These are phyloP conservation scores for Craspedostauros australis DNA, from an alignment of 108 stramenopile species.

Conservation along the genomic window DNA sequence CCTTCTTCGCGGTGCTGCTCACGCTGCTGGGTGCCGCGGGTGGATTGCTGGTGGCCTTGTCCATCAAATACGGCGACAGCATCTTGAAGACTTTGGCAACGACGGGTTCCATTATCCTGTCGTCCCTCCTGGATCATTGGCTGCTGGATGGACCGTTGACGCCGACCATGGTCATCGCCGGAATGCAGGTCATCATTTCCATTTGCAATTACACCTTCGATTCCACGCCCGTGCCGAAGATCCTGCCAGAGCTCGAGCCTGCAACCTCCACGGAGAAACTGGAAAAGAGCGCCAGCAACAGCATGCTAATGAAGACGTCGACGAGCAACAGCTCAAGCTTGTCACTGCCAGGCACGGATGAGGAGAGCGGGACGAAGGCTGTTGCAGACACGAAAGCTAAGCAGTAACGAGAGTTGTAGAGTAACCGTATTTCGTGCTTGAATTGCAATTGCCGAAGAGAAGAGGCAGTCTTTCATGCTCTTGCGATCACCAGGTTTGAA, in stretches of 20 bases:
- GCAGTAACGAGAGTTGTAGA: not conserved
- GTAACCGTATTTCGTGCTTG: too few species aligned
- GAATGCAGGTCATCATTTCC: conserved; percentile 65
- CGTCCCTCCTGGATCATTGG: conserved; percentile 57
- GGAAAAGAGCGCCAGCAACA: not conserved
- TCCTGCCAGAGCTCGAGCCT: conserved; percentile 4
- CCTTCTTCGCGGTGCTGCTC: conserved; percentile 41
- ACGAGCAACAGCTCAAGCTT: not conserved
- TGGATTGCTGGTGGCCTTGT: conserved; percentile 88
- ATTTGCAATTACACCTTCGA: conserved; percentile 86
- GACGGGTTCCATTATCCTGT: conserved; percentile 78
- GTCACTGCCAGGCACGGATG: not conserved
- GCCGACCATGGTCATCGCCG: conserved; percentile 71
- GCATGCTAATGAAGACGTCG: too few species aligned
- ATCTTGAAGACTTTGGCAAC: conserved; percentile 93
- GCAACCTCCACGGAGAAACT: not conserved
- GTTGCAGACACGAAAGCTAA: conserved; percentile 1
- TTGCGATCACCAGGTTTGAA: too few species aligned
- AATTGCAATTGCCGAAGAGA: too few species aligned
- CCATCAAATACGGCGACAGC: conserved; percentile 90
- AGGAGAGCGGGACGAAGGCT: not conserved
- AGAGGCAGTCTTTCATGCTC: too few species aligned
- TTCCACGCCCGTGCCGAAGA: conserved; percentile 28
- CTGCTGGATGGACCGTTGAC: conserved; percentile 72
- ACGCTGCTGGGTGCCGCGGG: conserved; percentile 79